phyloP scores from a whole-genome alignment of 139 green algal species.

The Trebouxia sp. region DNA sequence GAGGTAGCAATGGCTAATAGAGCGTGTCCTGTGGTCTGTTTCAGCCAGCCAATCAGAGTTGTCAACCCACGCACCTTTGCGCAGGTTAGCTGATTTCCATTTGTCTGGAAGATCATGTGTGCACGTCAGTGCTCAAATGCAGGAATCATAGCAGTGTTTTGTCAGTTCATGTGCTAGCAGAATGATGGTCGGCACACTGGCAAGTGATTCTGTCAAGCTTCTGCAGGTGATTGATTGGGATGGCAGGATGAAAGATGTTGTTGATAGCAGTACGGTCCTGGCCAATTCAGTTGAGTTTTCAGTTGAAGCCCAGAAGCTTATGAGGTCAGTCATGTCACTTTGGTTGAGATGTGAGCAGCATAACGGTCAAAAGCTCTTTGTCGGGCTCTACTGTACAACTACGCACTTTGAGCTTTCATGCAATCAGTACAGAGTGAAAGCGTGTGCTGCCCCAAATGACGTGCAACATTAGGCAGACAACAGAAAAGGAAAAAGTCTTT shows the following conservation, averaged over 20 bases:
- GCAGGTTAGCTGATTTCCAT: too few species aligned
- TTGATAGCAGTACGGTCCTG: neutral
- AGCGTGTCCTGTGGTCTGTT: neutral
- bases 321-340: neutral
- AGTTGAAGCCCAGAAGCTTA: neutral
- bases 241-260: neutral
- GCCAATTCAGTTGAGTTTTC: neutral
- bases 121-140: too few species aligned
- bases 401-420: neutral
- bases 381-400: neutral
- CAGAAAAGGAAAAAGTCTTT: too few species aligned
- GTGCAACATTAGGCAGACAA: too few species aligned
- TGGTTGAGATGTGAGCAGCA: neutral
- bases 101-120: too few species aligned
- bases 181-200: neutral
- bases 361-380: neutral
- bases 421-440: neutral
- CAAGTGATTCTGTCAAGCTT: neutral
- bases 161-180: neutral
- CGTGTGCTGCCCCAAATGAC: too few species aligned
- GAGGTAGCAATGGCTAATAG: neutral
- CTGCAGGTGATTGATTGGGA: constrained; percentile 22
- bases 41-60: neutral
- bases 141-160: too few species aligned
- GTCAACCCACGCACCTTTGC: neutral